phyloP scores from a whole-genome alignment of 805 yeast species.

The Citeromyces matritensis region DNA sequence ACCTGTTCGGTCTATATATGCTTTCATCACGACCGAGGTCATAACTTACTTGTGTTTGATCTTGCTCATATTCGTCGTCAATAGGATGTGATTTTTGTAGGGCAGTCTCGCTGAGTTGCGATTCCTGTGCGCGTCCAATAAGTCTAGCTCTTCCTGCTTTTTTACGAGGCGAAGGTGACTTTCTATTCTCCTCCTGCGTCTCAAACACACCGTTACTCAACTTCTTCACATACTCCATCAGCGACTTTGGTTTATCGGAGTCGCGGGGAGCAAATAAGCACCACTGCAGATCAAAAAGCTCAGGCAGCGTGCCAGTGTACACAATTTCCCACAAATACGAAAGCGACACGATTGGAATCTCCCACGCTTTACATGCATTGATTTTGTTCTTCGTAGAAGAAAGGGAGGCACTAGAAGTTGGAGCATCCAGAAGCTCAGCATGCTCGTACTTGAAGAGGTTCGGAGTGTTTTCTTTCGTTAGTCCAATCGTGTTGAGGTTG shows the following conservation, averaged over 20 bases:
- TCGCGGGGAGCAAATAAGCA: slow-evolving; percentile 35
- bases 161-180: no score
- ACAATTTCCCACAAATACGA: slow-evolving; percentile 39
- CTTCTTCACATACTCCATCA: slow-evolving; percentile 7
- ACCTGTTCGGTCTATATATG: no score
- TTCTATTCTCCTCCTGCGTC: no score
- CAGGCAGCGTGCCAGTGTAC: slow-evolving; percentile 20
- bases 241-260: slow-evolving; percentile 10
- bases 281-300: slow-evolving; percentile 31
- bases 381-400: slow-evolving; percentile 37
- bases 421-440: slow-evolving; percentile 12
- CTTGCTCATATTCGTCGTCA: no score
- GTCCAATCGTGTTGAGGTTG: slow-evolving; percentile 29
- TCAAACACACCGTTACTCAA: slow-evolving; percentile 1
- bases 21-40: no score
- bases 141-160: no score
- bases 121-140: no score
- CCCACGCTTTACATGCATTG: slow-evolving; percentile 40
- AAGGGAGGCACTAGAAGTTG: slow-evolving; percentile 3
- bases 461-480: slow-evolving; percentile 23
- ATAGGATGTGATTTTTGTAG: no score
- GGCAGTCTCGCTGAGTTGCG: no score
- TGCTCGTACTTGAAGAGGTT: slow-evolving; percentile 20
- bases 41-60: no score
- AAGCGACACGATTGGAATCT: slow-evolving; percentile 40